Conservation (phyloP, 495 filamentous ascomycete genomes). For the Lepraria neglecta region DNA sequence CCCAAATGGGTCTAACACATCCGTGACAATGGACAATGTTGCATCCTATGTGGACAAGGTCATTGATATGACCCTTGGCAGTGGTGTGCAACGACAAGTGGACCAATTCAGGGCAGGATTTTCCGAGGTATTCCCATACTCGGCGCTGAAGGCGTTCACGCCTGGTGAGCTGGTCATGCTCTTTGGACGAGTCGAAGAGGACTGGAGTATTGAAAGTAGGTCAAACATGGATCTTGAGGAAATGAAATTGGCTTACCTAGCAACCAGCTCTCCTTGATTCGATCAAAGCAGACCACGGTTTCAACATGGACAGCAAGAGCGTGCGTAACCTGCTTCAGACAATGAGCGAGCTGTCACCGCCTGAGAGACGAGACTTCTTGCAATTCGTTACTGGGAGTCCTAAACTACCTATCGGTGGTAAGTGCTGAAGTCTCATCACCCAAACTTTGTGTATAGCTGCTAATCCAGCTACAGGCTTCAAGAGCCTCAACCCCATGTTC, state of each 20-base stretch:
- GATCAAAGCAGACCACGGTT: slow-evolving; percentile 99
- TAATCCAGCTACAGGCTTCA: slow-evolving; percentile 65
- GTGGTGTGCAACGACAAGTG: slow-evolving; percentile 79
- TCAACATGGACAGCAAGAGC: slow-evolving; percentile 97
- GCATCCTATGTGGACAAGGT: slow-evolving; percentile 81
- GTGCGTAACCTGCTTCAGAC: slow-evolving; percentile 89
- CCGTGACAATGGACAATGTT: slow-evolving; percentile 85
- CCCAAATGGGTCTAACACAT: slow-evolving; percentile 60
- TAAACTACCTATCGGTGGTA: slow-evolving; percentile 97
- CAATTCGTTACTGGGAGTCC: slow-evolving; percentile 98
- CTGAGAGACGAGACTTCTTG: slow-evolving; percentile 86
- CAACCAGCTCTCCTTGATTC: slow-evolving; percentile 84
- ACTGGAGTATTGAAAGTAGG: slow-evolving; percentile 97
- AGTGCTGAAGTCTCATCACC: slow-evolving; percentile 28
- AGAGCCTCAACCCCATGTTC: slow-evolving; percentile 92
- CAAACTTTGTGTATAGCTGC: slow-evolving; percentile 24
- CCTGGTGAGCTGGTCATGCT: slow-evolving; percentile 94
- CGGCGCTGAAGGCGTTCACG: slow-evolving; percentile 87
- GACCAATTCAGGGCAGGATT: slow-evolving; percentile 90
- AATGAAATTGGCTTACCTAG: neutral
- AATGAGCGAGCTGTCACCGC: slow-evolving; percentile 78
- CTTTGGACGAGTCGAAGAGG: slow-evolving; percentile 90
- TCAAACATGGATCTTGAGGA: slow-evolving; percentile 8
- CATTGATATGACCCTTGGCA: slow-evolving; percentile 82
- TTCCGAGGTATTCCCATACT: slow-evolving; percentile 93